These are phyloP conservation scores for Musa troglodytarum DNA, from an alignment of 176 grass and related monocot genomes.

Conservation along the genomic window DNA sequence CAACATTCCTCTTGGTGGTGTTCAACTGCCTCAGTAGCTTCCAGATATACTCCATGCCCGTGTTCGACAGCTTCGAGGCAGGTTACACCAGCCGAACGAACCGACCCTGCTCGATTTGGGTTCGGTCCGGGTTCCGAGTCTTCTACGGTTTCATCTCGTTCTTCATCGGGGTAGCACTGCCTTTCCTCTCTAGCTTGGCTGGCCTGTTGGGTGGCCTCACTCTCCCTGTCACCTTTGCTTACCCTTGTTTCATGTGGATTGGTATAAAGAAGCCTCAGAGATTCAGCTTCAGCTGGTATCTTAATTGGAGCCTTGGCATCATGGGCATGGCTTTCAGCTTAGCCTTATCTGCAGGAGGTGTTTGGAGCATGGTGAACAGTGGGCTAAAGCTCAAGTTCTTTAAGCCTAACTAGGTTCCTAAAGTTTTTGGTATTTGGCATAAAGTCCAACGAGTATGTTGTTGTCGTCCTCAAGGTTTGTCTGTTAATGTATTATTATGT, in stretches of 20 bases:
- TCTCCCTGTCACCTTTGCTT: conserved; percentile 81
- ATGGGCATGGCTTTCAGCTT: conserved; percentile 73
- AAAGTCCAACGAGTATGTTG: not conserved
- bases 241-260: conserved; percentile 99
- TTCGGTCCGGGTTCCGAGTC: conserved; percentile 68
- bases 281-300: conserved; percentile 80
- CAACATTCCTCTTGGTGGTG: conserved; percentile 78
- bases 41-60: conserved; percentile 99
- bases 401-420: conserved; percentile 49
- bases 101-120: conserved; percentile 80
- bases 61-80: conserved; percentile 91
- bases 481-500: not conserved
- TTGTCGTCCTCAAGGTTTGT: not conserved
- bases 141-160: conserved; percentile 87
- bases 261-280: conserved; percentile 77
- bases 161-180: conserved; percentile 82
- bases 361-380: conserved; percentile 85
- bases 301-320: conserved; percentile 74
- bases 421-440: not conserved
- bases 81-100: conserved; percentile 85
- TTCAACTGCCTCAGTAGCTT: conserved; percentile 97
- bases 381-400: conserved; percentile 97
- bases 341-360: conserved; percentile 58
- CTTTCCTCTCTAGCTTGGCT: conserved; percentile 84
- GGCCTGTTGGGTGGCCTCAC: conserved; percentile 79